Base-by-base conservation (phyloP, 2,329 filamentous ascomycete species). In the Helminthosporium solani region DNA sequence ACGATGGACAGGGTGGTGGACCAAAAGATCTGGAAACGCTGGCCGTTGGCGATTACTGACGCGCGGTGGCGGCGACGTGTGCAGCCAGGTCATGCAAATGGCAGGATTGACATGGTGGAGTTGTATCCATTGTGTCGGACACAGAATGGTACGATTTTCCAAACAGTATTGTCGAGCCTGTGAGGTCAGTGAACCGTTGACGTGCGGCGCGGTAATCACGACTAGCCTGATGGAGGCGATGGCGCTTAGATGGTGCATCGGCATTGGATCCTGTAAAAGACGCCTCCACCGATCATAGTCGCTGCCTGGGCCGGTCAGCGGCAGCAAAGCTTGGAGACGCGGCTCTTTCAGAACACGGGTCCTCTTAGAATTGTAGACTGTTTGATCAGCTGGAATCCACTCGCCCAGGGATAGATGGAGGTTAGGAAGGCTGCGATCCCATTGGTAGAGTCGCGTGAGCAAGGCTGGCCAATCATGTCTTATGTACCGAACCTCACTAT, bases 71-170 rank as follows among this genome's bases (percentile, higher is more conserved):
- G 52, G 60, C 54, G 45, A 54, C 28, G 46, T 47, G 48, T 49
- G 44, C 44, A 46, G 47, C 52, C 44, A 44, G 38, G 57, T 49
- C 42, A 43, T 46, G 54, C 44, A 47, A 53, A 52, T 37, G 48
- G 50, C 47, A 53, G 51, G 51, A 52, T 48, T 34, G 44, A 47
- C 48, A 51, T 46, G 47, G 52, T 44, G 41, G 43, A 45, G 50
- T 25, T 52, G 46, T 41, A 33, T 41, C 42, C 42, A 52, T 52
- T 42, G 44, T 34, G 42, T 39, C 47, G 40, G 49, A 49, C 30
- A 47, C 44, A 50, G 46, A 37, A 57, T 60, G 56, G 51, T 48
- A 43, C 52, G 53, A 57, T 55, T 53, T 37, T 31, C 27, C 19
- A 34, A 33, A 35, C 30, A 40, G 30, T 34, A 37, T 33, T 27